Evolutionary conservation across 176 grass and related monocot species (phyloP), one percentile per base, ranked within the genome.

Genomic region (Puya raimondii): DNA sequence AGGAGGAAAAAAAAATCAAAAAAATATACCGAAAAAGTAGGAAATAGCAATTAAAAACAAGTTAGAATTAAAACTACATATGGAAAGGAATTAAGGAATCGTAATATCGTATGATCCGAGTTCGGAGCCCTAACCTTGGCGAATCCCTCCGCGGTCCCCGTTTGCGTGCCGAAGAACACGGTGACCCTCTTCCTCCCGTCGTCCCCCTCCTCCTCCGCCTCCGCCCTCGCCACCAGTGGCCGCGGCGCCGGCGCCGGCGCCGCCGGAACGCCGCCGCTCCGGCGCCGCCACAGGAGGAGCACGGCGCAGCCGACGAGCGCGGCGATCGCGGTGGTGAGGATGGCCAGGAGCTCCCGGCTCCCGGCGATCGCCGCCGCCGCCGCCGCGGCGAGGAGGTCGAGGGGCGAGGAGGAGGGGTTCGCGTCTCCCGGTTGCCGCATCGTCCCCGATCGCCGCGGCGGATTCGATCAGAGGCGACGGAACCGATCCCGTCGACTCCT

Each of bases 161-260:
- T 96, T 86, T 96, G 93, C n/a, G 93, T 96, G 50, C 93, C 88
- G 70, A 96, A 96, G 86, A 92, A 92, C 76, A 96, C 47, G 52
- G 81, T 87, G 84, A 89, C 88, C 57, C 84, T 86, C 84, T 92
- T 87, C 67, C 71, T 71, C 14, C 84, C 92, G 15, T 89, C 84
- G 63, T 89, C 83, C 5, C 3, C 80, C 17, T 96, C 87, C 12
- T 53, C 64, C 20, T 86, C 85, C 14, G 74, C 68, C 50, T 85
- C 83, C 20, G 80, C 58, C 51, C 64, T 86, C 9, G 78, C 54
- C 11, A 74, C 68, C 23, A 80, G 26, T 48, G 79, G 88, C 4
- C 81, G 75, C 12, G 63, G 63, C 16, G 79, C 71, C 10, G 75
- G 9, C 7, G 64, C 23, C 48, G 74, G 77, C 27, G 70, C 0